These are phyloP conservation scores for Venustampulla echinocandica DNA, from an alignment of 495 filamentous ascomycete genomes.

Conservation along the genomic window DNA sequence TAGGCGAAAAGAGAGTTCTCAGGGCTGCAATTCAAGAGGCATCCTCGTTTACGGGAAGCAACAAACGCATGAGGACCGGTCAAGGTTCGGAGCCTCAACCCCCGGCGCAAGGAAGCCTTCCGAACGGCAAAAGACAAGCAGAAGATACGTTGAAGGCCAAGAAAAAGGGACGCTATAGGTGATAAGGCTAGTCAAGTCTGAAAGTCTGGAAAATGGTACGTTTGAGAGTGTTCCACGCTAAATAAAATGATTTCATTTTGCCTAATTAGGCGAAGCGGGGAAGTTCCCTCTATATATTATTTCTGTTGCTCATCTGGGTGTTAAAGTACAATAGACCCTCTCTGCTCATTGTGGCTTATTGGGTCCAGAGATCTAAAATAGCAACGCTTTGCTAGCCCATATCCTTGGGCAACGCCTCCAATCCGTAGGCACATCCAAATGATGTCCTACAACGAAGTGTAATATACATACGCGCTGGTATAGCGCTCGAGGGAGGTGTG, in stretches of 20 bases:
- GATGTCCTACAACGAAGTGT: constrained; percentile 8
- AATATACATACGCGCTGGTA: constrained; percentile 10
- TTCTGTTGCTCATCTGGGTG: constrained; percentile 24
- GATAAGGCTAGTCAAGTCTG: constrained; percentile 26
- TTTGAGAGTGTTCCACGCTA: constrained; percentile 31
- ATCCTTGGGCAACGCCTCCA: constrained; percentile 20
- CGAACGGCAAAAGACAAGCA: constrained; percentile 32
- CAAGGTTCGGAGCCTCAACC: not conserved
- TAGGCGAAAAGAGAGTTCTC: constrained; percentile 73
- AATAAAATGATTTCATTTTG: no score
- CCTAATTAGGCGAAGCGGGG: no score
- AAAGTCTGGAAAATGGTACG: constrained; percentile 22
- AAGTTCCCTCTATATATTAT: no score
- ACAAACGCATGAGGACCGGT: constrained; percentile 24
- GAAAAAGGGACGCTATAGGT: constrained; percentile 29
- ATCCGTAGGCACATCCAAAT: constrained; percentile 4
- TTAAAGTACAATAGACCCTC: constrained; percentile 35
- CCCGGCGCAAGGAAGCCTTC: constrained; percentile 8
- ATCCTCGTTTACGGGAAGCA: constrained; percentile 17
- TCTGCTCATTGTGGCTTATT: not conserved
- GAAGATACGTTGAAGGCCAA: constrained; percentile 18
- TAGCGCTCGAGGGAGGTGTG: not conserved
- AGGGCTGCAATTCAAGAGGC: constrained; percentile 34
- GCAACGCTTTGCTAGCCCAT: constrained; percentile 16
- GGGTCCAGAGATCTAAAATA: constrained; percentile 30